phyloP scores from a whole-genome alignment of 2,329 filamentous ascomycete genomes.

The Cryphonectria radicalis region DNA sequence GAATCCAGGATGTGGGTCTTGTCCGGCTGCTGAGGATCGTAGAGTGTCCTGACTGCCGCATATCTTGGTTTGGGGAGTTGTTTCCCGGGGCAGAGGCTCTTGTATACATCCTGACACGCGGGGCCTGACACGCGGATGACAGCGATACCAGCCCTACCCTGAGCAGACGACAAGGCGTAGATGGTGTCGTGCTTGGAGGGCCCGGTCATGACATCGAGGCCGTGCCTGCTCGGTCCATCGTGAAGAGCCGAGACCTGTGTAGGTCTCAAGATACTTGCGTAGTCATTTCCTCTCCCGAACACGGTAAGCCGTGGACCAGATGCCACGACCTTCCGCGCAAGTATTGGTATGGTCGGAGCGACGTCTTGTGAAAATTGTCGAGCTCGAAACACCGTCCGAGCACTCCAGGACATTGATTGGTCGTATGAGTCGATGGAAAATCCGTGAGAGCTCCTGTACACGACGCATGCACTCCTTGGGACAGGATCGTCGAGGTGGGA shows the following conservation, averaged over 20 bases:
- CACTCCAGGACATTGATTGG: slow-evolving; percentile 29
- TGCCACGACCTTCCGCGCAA: background rate
- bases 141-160: slow-evolving; percentile 86
- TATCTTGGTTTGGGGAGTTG: slow-evolving; percentile 52
- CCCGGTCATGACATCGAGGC: slow-evolving; percentile 20
- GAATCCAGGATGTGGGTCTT: slow-evolving; percentile 70
- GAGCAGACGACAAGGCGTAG: slow-evolving; percentile 87
- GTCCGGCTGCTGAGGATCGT: slow-evolving; percentile 49
- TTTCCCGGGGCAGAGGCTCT: slow-evolving; percentile 53
- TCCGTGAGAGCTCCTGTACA: background rate
- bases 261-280: background rate
- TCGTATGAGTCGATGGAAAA: background rate
- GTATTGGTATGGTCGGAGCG: background rate
- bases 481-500: background rate
- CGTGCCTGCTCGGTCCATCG: background rate
- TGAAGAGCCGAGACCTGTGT: background rate
- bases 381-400: slow-evolving; percentile 25
- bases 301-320: background rate
- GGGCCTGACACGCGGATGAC: slow-evolving; percentile 86
- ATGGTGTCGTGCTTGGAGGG: slow-evolving; percentile 65
- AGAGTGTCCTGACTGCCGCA: slow-evolving; percentile 76
- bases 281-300: slow-evolving; percentile 1
- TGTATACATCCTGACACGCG: slow-evolving; percentile 67
- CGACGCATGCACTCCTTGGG: background rate
- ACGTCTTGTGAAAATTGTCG: slow-evolving; percentile 2